phyloP scores from a whole-genome alignment of 352 stramenopile genomes.

The Thraustochytrium striatum region DNA sequence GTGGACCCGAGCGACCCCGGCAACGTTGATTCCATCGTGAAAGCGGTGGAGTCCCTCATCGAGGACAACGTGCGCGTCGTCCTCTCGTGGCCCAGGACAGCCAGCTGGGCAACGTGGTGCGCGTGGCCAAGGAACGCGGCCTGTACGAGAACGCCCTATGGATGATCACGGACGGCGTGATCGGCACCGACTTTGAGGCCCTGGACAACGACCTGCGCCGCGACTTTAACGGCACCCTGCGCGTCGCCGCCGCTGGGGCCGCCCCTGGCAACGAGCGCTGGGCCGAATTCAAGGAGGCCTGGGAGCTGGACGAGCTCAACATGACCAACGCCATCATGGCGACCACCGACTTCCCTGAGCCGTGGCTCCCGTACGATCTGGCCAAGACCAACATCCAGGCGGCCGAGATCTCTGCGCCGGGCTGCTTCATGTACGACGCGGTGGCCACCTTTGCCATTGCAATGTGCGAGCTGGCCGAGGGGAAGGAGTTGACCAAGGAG shows the following conservation, averaged over 20 bases:
- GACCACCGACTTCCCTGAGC: constrained; percentile 11
- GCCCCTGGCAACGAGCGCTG: too few species aligned
- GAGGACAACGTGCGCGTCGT: not conserved
- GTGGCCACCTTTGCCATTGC: not conserved
- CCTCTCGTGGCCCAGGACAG: not conserved
- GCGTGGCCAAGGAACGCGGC: not conserved
- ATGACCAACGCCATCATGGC: not conserved
- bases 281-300: not conserved
- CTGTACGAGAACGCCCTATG: constrained; percentile 17
- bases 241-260: not conserved
- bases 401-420: not conserved
- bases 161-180: constrained; percentile 15
- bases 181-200: constrained; percentile 2
- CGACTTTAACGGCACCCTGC: not conserved
- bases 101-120: not conserved
- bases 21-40: not conserved
- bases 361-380: too few species aligned
- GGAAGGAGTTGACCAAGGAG: not conserved
- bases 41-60: not conserved
- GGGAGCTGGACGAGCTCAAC: too few species aligned
- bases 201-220: not conserved
- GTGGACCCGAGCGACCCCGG: not conserved
- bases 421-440: not conserved
- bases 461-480: not conserved
- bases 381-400: not conserved